These are phyloP conservation scores for Nyctanthes arbortristis DNA, from an alignment of 257 asterid species.

Conservation along the genomic window DNA sequence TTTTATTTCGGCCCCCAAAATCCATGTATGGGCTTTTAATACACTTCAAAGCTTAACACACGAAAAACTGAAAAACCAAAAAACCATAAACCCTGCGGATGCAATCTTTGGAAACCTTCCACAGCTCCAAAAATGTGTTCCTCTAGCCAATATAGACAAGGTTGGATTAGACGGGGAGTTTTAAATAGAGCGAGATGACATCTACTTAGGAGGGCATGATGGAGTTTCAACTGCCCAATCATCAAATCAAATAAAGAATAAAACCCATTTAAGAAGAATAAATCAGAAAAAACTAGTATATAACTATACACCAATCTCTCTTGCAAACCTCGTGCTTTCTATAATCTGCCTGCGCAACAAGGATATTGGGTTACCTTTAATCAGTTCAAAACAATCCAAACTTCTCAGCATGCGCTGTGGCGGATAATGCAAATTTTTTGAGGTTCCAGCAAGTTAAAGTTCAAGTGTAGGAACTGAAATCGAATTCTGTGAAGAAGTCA, in stretches of 20 bases:
- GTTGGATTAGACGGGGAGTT: not conserved
- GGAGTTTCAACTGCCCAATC: not conserved
- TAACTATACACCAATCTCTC: too few species aligned
- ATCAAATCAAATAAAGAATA: not conserved
- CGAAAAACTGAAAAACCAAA: too few species aligned
- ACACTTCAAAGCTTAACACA: too few species aligned
- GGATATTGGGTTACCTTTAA: not conserved
- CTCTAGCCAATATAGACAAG: not conserved
- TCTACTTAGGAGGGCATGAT: not conserved
- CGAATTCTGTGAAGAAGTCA: not conserved
- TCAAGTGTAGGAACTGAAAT: too few species aligned
- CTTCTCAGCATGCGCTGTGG: not conserved
- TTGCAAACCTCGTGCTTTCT: not conserved
- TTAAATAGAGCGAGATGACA: too few species aligned
- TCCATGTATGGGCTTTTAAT: too few species aligned
- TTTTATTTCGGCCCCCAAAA: too few species aligned
- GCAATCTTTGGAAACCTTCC: not conserved
- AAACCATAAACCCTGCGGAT: too few species aligned
- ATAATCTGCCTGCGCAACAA: slow-evolving; percentile 6
- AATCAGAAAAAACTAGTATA: too few species aligned
- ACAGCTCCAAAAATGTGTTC: not conserved
- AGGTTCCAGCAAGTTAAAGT: too few species aligned
- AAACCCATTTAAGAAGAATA: too few species aligned
- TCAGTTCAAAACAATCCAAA: slow-evolving; percentile 12
- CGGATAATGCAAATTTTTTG: not conserved